Conservation (phyloP, 2,329 filamentous ascomycete genomes). For the Gnomoniopsis smithogilvyi region DNA sequence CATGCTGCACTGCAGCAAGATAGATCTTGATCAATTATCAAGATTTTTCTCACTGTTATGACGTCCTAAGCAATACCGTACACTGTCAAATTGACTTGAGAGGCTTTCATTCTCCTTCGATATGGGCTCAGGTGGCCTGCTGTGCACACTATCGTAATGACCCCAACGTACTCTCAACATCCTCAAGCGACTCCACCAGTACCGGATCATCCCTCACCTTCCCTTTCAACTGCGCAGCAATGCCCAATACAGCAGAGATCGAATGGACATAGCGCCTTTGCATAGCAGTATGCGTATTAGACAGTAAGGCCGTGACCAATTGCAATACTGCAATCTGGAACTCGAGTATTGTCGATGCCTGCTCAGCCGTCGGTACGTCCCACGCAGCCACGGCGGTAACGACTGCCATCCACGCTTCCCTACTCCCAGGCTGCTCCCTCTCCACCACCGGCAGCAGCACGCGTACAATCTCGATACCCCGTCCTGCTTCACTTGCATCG, state of each 20-base stretch:
- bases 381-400: constrained; percentile 50
- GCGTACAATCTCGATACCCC: constrained; percentile 55
- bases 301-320: constrained; percentile 51
- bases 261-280: constrained; percentile 49
- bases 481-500: constrained; percentile 33
- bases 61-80: too few relatives aligned
- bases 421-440: constrained; percentile 37
- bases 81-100: too few relatives aligned
- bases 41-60: too few relatives aligned
- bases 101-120: not conserved
- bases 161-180: constrained; percentile 31
- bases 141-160: constrained; percentile 16
- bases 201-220: constrained; percentile 24
- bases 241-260: constrained; percentile 45
- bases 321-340: constrained; percentile 53
- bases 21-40: too few relatives aligned
- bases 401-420: constrained; percentile 56
- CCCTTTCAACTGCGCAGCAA: constrained; percentile 40
- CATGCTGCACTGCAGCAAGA: too few relatives aligned
- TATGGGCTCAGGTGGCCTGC: not conserved
- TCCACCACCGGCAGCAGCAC: constrained; percentile 52
- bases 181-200: constrained; percentile 42
- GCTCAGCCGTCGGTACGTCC: constrained; percentile 32
- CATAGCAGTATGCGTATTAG: constrained; percentile 42
- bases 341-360: constrained; percentile 36